Conservation (phyloP, 1,284 basidiomycete genomes). For the Ganoderma resinaceum region DNA sequence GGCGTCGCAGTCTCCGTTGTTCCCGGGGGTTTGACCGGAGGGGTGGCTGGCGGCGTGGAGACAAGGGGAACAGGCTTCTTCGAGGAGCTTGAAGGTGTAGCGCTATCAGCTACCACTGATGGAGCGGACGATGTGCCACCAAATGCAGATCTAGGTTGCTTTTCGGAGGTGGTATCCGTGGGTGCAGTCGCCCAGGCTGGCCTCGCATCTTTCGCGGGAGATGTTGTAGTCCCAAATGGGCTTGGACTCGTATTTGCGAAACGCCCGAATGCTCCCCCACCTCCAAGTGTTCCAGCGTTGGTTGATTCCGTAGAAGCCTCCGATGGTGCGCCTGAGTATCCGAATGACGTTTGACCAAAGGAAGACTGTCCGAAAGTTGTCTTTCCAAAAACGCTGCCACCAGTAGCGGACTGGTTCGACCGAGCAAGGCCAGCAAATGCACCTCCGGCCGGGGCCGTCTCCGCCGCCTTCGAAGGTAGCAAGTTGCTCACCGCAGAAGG, state of each 20-base stretch:
- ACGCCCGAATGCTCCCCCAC: conserved; percentile 33
- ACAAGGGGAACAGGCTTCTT: conserved; percentile 20
- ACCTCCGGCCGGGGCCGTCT: conserved; percentile 12
- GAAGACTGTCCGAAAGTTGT: conserved; percentile 45
- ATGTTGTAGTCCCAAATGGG: conserved; percentile 35
- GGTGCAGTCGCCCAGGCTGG: conserved; percentile 35
- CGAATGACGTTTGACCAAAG: conserved; percentile 37
- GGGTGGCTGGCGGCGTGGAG: conserved; percentile 20
- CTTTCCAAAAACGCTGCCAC: conserved; percentile 42
- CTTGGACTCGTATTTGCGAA: conserved; percentile 37
- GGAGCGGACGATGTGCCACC: not conserved
- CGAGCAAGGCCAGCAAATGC: conserved; percentile 30
- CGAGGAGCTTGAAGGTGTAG: conserved; percentile 15
- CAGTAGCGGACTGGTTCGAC: conserved; percentile 3
- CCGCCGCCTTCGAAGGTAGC: conserved; percentile 8
- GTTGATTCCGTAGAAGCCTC: conserved; percentile 13
- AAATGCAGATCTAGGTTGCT: conserved; percentile 24
- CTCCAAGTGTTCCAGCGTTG: conserved; percentile 20
- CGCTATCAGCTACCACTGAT: not conserved
- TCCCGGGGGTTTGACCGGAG: conserved; percentile 15
- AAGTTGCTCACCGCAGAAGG: conserved; percentile 1
- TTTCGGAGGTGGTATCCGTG: conserved; percentile 9
- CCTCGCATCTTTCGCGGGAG: conserved; percentile 26
- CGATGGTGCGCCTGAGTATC: conserved; percentile 18
- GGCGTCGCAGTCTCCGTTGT: conserved; percentile 5